Evolutionary conservation across 2,329 filamentous ascomycete genomes (phyloP).

Genomic region (Byssothecium circinans): DNA sequence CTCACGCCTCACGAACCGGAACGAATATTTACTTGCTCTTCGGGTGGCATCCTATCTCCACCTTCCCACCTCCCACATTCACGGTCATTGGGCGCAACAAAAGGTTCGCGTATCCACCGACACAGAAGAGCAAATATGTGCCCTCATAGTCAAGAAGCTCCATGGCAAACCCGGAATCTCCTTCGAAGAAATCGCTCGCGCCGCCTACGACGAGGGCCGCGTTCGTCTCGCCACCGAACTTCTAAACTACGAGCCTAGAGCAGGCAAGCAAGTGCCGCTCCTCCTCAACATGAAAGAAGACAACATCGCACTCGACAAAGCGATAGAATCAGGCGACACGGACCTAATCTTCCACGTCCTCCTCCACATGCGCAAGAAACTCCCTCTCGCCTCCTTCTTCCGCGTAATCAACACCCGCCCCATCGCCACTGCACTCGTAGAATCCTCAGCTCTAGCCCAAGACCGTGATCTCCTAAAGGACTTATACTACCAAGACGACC

Average conservation of each 20-base stretch:
- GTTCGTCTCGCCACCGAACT: conserved; percentile 86
- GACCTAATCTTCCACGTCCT: conserved; percentile 91
- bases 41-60: conserved; percentile 85
- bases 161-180: conserved; percentile 89
- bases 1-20: conserved; percentile 79
- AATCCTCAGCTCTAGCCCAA: conserved; percentile 77
- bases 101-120: conserved; percentile 85
- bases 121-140: conserved; percentile 85
- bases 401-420: conserved; percentile 84
- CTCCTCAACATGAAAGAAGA: conserved; percentile 95
- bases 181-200: conserved; percentile 89
- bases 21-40: conserved; percentile 88
- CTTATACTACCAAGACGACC: conserved; percentile 95
- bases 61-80: conserved; percentile 84
- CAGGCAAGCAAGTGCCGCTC: conserved; percentile 92
- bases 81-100: conserved; percentile 94
- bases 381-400: conserved; percentile 90
- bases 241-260: conserved; percentile 89
- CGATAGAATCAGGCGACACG: conserved; percentile 91
- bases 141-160: conserved; percentile 81
- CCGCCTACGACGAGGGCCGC: conserved; percentile 92
- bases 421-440: conserved; percentile 84
- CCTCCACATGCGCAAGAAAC: conserved; percentile 82
- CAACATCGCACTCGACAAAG: conserved; percentile 91
- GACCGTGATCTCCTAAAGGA: conserved; percentile 86